Conservation (phyloP, 306 rosid species). For the Notholithocarpus densiflorus region DNA sequence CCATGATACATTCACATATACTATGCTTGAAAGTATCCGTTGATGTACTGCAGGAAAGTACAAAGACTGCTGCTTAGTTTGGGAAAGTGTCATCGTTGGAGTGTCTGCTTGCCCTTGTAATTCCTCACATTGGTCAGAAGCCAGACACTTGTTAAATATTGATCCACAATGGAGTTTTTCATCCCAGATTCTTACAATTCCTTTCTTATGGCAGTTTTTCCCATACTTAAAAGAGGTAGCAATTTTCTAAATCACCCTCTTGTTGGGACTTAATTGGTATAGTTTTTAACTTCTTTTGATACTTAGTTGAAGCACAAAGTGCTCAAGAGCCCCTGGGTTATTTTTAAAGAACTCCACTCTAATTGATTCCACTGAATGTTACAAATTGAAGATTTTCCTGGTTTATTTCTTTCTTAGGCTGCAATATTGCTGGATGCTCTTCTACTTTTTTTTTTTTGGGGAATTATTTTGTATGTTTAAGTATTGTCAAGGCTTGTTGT, state of each 20-base stretch:
- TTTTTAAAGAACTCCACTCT: not conserved
- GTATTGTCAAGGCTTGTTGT: slow-evolving; percentile 3
- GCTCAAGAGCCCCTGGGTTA: slow-evolving; percentile 5
- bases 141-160: too few species aligned
- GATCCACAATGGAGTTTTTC: too few species aligned
- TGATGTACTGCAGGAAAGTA: slow-evolving; percentile 54
- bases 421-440: not conserved
- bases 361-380: not conserved
- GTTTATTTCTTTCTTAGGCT: not conserved
- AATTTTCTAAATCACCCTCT: not conserved
- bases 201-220: too few species aligned
- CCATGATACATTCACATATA: slow-evolving; percentile 12
- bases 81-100: slow-evolving; percentile 67
- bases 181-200: too few species aligned
- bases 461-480: not conserved
- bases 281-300: not conserved
- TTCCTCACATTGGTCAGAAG: too few species aligned
- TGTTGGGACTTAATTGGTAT: not conserved
- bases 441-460: not conserved
- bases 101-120: slow-evolving; percentile 48
- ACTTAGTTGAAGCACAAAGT: not conserved
- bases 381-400: not conserved
- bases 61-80: slow-evolving; percentile 18
- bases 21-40: not conserved
- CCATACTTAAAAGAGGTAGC: slow-evolving; percentile 45